These are phyloP conservation scores for Coniferiporia sulphurascens DNA, from an alignment of 1,284 basidiomycete genomes.

Conservation along the genomic window DNA sequence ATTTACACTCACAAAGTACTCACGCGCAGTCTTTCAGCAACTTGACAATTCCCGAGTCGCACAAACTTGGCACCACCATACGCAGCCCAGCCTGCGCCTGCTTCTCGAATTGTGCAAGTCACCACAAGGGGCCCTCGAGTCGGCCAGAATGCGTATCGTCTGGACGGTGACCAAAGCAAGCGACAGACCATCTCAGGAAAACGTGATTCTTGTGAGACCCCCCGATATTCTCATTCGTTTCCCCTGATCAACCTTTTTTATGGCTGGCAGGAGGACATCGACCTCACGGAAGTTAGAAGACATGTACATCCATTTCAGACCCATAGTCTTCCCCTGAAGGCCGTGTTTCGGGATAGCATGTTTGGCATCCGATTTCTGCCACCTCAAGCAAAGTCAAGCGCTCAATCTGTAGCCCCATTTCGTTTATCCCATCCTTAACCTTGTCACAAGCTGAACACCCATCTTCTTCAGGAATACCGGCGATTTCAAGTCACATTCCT, in stretches of 20 bases:
- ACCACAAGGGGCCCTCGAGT: constrained; percentile 44
- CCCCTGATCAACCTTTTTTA: neutral
- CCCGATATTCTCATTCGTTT: neutral
- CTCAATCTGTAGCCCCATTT: constrained; percentile 34
- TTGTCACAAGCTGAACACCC: neutral
- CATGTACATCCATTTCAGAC: constrained; percentile 20
- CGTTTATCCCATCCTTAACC: neutral
- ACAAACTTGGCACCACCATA: constrained; percentile 65
- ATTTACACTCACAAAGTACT: constrained; percentile 53
- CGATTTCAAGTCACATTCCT: constrained; percentile 71
- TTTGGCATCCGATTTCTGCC: constrained; percentile 68
- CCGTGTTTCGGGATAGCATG: constrained; percentile 64
- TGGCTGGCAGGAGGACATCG: constrained; percentile 59
- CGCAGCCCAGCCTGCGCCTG: constrained; percentile 59
- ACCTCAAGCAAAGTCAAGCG: constrained; percentile 34
- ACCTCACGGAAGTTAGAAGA: constrained; percentile 50
- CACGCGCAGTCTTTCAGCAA: constrained; percentile 45
- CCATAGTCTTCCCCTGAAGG: constrained; percentile 64
- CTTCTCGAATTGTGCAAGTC: constrained; percentile 53
- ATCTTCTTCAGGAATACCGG: constrained; percentile 46
- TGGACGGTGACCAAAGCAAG: constrained; percentile 48
- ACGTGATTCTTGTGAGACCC: constrained; percentile 16
- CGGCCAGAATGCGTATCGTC: constrained; percentile 55
- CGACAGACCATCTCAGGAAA: neutral
- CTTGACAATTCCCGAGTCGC: constrained; percentile 19